A percentile compares a stretch with the other conserved stretches of the same genome.
phyloP scores from a whole-genome alignment of 371 early-diverging fungal species.

The Lichtheimia ornata region DNA sequence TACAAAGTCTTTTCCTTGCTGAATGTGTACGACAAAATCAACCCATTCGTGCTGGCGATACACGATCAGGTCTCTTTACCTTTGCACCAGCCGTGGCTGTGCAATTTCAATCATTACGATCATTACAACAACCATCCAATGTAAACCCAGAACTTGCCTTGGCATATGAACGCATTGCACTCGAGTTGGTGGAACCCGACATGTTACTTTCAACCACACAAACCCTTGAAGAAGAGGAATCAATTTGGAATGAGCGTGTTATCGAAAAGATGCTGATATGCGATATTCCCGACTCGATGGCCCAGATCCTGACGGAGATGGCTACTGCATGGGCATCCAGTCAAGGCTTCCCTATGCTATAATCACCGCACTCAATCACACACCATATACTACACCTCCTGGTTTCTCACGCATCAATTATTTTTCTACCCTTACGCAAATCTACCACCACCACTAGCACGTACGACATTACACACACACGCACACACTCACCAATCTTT shows the following conservation, averaged over 20 bases:
- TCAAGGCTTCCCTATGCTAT: conserved; percentile 22
- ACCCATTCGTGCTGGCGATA: conserved; percentile 29
- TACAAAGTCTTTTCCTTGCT: conserved; percentile 39
- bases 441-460: too few relatives aligned
- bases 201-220: conserved; percentile 11
- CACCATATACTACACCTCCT: too few relatives aligned
- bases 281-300: conserved; percentile 37
- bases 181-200: conserved; percentile 37
- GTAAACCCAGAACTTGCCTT: conserved; percentile 33
- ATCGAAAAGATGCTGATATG: conserved; percentile 34
- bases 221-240: conserved; percentile 11
- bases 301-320: conserved; percentile 24
- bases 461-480: too few relatives aligned
- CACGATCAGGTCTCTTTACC: conserved; percentile 32
- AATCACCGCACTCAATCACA: too few relatives aligned
- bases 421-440: too few relatives aligned
- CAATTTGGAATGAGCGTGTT: conserved; percentile 21
- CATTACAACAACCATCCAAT: conserved; percentile 2
- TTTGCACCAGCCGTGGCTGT: conserved; percentile 47
- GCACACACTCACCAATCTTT: conserved; percentile 4
- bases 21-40: conserved; percentile 28
- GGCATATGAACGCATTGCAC: conserved; percentile 34
- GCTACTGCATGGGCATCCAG: conserved; percentile 35
- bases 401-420: too few relatives aligned
- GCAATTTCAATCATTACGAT: conserved; percentile 23